phyloP scores from a whole-genome alignment of 1,139 yeast species.

The Scheffersomyces quercinus region DNA sequence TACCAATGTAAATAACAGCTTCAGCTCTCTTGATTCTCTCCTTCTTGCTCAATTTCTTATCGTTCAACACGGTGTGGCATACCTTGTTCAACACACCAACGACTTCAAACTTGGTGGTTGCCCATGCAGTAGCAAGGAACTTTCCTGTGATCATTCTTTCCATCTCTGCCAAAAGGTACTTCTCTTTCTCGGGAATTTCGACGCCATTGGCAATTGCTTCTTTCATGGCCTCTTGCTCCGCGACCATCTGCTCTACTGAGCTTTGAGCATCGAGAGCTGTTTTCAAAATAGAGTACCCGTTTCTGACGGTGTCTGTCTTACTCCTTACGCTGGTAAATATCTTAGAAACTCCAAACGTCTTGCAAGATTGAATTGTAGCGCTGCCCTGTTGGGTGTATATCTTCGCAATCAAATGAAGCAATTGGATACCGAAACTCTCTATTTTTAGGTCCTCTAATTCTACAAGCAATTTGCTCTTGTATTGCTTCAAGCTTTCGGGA shows the following conservation, averaged over 20 bases:
- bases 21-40: conserved; percentile 60
- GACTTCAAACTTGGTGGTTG: conserved; percentile 72
- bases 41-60: conserved; percentile 52
- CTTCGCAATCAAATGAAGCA: conserved; percentile 59
- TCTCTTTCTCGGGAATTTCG: conserved; percentile 43
- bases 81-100: conserved; percentile 67
- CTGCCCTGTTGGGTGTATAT: conserved; percentile 62
- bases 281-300: conserved; percentile 41
- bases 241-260: conserved; percentile 42
- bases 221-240: conserved; percentile 51
- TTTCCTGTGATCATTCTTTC: conserved; percentile 72
- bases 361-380: conserved; percentile 38
- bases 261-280: conserved; percentile 47
- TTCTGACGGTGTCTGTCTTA: conserved; percentile 39
- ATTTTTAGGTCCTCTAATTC: conserved; percentile 63
- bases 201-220: conserved; percentile 31
- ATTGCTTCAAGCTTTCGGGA: conserved; percentile 37
- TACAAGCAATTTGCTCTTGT: conserved; percentile 39
- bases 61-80: conserved; percentile 58
- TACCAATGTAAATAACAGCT: conserved; percentile 58
- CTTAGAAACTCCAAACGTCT: conserved; percentile 52
- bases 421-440: conserved; percentile 50
- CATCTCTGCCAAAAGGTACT: conserved; percentile 57
- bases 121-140: conserved; percentile 78
- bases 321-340: conserved; percentile 49